These are phyloP conservation scores for Boletus rubescentipes DNA, from an alignment of 768 basidiomycete species.

Conservation along the genomic window DNA sequence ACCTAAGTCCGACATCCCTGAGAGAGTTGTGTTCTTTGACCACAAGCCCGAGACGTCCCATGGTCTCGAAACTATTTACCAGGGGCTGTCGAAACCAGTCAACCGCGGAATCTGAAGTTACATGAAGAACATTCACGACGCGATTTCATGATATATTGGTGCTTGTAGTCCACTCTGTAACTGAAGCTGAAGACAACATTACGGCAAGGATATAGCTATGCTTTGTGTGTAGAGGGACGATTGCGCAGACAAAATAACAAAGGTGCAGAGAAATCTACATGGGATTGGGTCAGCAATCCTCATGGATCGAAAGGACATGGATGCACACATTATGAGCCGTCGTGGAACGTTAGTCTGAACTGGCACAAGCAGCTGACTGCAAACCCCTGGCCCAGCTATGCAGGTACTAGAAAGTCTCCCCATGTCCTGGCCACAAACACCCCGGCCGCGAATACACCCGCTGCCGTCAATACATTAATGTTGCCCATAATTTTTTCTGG, in stretches of 20 bases:
- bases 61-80: conserved; percentile 12
- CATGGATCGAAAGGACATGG: background rate
- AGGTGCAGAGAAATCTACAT: background rate
- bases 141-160: conserved; percentile 14
- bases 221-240: conserved; percentile 12
- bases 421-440: conserved; percentile 71
- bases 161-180: conserved; percentile 16
- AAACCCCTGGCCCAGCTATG: conserved; percentile 28
- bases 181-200: conserved; percentile 17
- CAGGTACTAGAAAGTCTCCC: conserved; percentile 76
- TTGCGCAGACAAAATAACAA: conserved; percentile 5
- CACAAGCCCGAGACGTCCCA: background rate
- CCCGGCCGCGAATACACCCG: conserved; percentile 67
- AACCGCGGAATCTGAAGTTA: conserved; percentile 5
- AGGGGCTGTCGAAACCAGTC: conserved; percentile 8
- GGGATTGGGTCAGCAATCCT: background rate
- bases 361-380: background rate
- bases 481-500: conserved; percentile 78
- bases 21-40: background rate
- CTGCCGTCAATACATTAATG: conserved; percentile 63
- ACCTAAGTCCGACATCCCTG: background rate
- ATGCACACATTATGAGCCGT: conserved; percentile 7
- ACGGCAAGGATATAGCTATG: conserved; percentile 20
- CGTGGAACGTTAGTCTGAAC: background rate
- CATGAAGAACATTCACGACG: conserved; percentile 13